phyloP scores from a whole-genome alignment of 2,329 filamentous ascomycete genomes.

The Acrocalymma vagum region DNA sequence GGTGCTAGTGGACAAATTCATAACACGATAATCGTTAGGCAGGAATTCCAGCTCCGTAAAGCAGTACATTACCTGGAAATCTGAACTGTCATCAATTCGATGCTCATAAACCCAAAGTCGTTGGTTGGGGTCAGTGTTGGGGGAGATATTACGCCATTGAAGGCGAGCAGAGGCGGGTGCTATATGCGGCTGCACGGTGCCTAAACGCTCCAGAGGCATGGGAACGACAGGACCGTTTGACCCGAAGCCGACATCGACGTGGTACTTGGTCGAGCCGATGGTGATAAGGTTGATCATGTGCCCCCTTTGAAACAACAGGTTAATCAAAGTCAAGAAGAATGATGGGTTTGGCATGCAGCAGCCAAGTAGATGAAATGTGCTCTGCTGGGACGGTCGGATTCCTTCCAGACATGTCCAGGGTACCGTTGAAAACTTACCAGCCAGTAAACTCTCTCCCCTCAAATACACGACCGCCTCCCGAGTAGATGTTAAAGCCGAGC shows the following conservation, averaged over 20 bases:
- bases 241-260: constrained; percentile 56
- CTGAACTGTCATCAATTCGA: constrained; percentile 45
- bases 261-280: constrained; percentile 40
- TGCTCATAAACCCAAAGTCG: constrained; percentile 56
- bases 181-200: constrained; percentile 35
- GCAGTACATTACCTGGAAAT: constrained; percentile 70
- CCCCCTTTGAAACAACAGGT: constrained; percentile 35
- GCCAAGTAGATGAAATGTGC: no score
- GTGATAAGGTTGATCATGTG: constrained; percentile 58
- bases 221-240: constrained; percentile 47
- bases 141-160: constrained; percentile 43
- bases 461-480: constrained; percentile 52
- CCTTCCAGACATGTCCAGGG: no score
- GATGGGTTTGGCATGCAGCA: no score
- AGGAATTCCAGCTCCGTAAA: constrained; percentile 61
- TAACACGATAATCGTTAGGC: constrained; percentile 38
- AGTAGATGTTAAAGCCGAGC: constrained; percentile 58
- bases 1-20: constrained; percentile 47
- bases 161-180: constrained; percentile 40
- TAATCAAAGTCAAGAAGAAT: no score
- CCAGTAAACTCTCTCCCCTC: constrained; percentile 33
- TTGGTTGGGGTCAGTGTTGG: constrained; percentile 43
- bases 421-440: constrained; percentile 34
- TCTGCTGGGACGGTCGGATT: no score
- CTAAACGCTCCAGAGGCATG: constrained; percentile 45